phyloP scores from a whole-genome alignment of 495 filamentous ascomycete species.

The Chlorociboria aeruginascens region DNA sequence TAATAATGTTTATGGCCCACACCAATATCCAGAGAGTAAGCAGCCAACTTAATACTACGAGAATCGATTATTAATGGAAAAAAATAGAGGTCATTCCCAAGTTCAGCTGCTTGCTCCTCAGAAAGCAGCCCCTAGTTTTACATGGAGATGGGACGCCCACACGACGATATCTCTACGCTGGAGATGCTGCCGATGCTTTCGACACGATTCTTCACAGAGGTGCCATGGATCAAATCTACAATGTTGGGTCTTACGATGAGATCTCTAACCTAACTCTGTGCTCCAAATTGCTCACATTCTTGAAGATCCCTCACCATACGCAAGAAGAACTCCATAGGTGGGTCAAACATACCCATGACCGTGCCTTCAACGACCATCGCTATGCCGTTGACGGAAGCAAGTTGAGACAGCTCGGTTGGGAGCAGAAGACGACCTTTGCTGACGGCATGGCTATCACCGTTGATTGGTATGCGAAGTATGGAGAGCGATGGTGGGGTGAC shows the following conservation, averaged over 20 bases:
- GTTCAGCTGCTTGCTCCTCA: constrained; percentile 52
- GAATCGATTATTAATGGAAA: constrained; percentile 13
- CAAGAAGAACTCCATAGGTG: constrained; percentile 35
- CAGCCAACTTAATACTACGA: background rate
- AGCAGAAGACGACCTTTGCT: constrained; percentile 46
- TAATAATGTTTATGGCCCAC: constrained; percentile 73
- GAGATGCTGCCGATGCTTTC: constrained; percentile 64
- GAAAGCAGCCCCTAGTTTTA: constrained; percentile 44
- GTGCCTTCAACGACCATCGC: constrained; percentile 61
- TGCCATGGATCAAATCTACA: constrained; percentile 54
- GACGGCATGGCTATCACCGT: constrained; percentile 54
- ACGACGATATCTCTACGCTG: constrained; percentile 57
- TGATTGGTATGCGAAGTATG: constrained; percentile 54
- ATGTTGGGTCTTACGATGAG: constrained; percentile 57
- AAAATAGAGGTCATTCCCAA: constrained; percentile 61
- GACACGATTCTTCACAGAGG: constrained; percentile 68
- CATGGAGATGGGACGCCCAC: constrained; percentile 59
- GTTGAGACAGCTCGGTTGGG: constrained; percentile 53
- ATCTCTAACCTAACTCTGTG: constrained; percentile 52
- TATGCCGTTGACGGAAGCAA: constrained; percentile 60
- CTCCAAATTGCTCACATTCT: constrained; percentile 39
- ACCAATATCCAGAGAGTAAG: constrained; percentile 70
- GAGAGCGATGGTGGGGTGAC: constrained; percentile 62
- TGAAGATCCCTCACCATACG: constrained; percentile 30
- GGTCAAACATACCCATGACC: constrained; percentile 54